Conservation (phyloP, 306 rosid genomes). For the Albizia julibrissin region DNA sequence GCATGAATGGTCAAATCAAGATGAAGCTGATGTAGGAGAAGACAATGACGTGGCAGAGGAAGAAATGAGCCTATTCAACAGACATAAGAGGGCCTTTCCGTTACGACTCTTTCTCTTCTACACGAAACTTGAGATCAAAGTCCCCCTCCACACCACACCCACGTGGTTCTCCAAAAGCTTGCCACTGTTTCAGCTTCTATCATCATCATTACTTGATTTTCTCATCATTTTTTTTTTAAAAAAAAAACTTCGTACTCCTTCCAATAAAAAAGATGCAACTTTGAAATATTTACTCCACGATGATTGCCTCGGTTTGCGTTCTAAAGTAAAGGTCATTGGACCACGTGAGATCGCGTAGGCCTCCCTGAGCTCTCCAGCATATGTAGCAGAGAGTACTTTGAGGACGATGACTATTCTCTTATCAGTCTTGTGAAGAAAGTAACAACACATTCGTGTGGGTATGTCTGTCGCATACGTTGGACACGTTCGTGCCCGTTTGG, state of each 20-base stretch:
- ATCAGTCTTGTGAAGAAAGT: neutral
- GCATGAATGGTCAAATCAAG: neutral
- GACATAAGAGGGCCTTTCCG: neutral
- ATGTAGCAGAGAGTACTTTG: neutral
- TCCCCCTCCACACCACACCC: neutral
- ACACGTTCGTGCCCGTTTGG: too few relatives aligned
- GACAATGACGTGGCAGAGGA: neutral
- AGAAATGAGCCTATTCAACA: neutral
- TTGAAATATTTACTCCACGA: neutral
- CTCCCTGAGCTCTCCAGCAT: neutral
- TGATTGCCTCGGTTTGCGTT: neutral
- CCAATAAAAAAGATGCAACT: neutral
- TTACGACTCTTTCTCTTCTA: neutral
- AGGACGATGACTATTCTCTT: neutral
- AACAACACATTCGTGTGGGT: constrained; percentile 8
- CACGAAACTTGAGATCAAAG: neutral
- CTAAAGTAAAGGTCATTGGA: neutral
- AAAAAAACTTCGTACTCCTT: neutral
- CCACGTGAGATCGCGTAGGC: neutral
- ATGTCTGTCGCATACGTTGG: neutral
- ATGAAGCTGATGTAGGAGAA: neutral
- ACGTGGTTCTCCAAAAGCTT: neutral
- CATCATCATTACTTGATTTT: neutral
- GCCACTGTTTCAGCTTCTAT: neutral
- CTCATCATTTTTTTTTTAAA: neutral